Evolutionary conservation across 2,329 filamentous ascomycete genomes (phyloP), one percentile per base, ranked within the genome.

Genomic region (Fusarium sp.): DNA sequence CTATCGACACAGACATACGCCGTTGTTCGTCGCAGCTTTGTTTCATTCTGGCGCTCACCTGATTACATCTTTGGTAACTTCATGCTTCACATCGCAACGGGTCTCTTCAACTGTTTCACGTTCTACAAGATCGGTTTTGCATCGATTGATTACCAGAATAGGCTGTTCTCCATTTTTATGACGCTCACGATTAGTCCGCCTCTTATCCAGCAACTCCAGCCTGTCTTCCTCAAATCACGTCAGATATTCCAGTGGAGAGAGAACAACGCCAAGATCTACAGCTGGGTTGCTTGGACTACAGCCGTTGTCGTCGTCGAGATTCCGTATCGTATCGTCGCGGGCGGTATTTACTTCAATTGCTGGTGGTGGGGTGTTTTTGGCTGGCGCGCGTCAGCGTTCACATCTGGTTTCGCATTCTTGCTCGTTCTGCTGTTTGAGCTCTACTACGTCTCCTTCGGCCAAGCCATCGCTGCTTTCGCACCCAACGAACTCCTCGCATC

Each of bases 231-330:
- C 58, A 84, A 88, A 66, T 88, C 90, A 49, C 87, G 92, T 8
- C 85, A 88, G 37, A 86, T 96, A 32, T 96, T 93, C 82, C 84
- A 92, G 79, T 89, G 88, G 4, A 88, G 94, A 9, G 94, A 96
- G 80, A 88, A 90, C 54, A 93, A 89, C n/a, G 89, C 92, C 21
- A 94, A 94, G 80, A 94, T 94, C 32, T 96, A 96, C 82, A 91
- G 89, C 4, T 95, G 93, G 93, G 82, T 88, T 19, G 91, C 92
- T 0, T 94, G 93, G 81, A 88, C 89, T 0, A 90, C 89, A 5
- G 91, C 88, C 0, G 87, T 88, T 3, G 87, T 94, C 9, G 74
- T 94, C 2, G 90, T 88, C 21, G 93, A 95, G 80, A 85, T 95
- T 0, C 93, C 93, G 0, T 94, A 93, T 73, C 87, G 88, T 1